Conservation (phyloP, 2,329 filamentous ascomycete species). For the Aspergillus tamarii region DNA sequence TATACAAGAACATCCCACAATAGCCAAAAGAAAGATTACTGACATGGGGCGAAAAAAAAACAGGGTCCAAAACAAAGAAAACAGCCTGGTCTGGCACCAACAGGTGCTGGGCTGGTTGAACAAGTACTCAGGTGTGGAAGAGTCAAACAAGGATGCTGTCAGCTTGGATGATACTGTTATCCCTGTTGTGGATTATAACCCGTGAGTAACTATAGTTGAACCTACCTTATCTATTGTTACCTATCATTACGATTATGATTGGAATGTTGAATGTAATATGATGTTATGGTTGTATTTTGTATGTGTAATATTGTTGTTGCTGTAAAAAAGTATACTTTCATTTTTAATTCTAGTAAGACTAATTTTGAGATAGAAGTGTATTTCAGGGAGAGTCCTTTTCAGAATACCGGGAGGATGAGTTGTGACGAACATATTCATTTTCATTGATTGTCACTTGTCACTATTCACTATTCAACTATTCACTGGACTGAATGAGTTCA, state of each 20-base stretch:
- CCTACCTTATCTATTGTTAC: background rate
- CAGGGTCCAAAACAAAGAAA: slow-evolving; percentile 83
- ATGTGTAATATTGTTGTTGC: background rate
- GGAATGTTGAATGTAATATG: background rate
- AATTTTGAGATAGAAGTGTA: background rate
- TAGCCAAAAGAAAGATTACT: background rate
- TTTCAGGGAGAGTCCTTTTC: background rate
- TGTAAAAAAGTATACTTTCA: background rate
- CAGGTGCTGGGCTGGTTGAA: slow-evolving; percentile 78
- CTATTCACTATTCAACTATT: background rate
- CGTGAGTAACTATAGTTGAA: slow-evolving; percentile 13
- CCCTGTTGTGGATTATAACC: slow-evolving; percentile 37
- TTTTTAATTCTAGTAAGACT: background rate
- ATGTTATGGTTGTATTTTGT: background rate
- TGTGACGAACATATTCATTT: background rate
- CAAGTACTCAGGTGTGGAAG: slow-evolving; percentile 47
- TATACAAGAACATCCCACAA: background rate
- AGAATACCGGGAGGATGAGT: background rate
- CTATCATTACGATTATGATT: background rate
- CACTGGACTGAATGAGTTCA: background rate
- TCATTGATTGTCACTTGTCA: background rate
- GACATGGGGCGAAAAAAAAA: background rate
- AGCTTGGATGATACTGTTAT: slow-evolving; percentile 37
- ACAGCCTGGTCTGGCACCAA: slow-evolving; percentile 84
- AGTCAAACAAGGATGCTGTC: slow-evolving; percentile 33